Percentiles rank a stretch among this genome's conserved stretches.
These are phyloP conservation scores for Aegilops bicornis DNA, from an alignment of 176 grass and related monocot genomes.

Conservation along the genomic window DNA sequence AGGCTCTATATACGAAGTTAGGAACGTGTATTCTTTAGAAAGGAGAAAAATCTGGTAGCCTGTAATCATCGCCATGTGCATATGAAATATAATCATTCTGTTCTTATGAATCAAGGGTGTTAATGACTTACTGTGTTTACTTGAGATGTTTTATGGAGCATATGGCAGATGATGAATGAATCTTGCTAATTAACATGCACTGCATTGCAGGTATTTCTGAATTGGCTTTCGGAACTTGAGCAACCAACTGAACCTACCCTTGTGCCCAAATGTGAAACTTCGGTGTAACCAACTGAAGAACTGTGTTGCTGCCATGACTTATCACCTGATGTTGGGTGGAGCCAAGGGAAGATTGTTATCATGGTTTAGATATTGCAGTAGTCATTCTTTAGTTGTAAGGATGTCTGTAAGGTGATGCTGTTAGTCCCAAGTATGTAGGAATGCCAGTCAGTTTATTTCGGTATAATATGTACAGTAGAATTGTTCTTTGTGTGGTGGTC, in stretches of 20 bases:
- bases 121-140: neutral
- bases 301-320: neutral
- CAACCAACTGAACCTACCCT: neutral
- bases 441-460: neutral
- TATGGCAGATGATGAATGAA: neutral
- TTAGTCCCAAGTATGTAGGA: neutral
- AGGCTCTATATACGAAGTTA: conserved; percentile 25
- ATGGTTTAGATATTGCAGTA: neutral
- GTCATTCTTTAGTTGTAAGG: neutral
- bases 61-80: conserved; percentile 45
- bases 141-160: neutral
- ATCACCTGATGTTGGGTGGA: neutral
- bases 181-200: conserved; percentile 12
- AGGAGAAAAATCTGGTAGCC: conserved; percentile 11
- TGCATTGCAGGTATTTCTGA: conserved; percentile 10
- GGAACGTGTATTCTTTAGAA: conserved; percentile 50
- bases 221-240: neutral
- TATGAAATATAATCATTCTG: conserved; percentile 37
- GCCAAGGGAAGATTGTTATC: neutral
- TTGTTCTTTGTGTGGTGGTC: neutral
- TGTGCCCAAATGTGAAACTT: neutral
- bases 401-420: neutral
- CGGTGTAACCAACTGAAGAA: neutral
- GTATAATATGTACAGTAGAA: neutral
- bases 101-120: conserved; percentile 4